Conservation (phyloP, 805 yeast species). For the Candida orba region DNA sequence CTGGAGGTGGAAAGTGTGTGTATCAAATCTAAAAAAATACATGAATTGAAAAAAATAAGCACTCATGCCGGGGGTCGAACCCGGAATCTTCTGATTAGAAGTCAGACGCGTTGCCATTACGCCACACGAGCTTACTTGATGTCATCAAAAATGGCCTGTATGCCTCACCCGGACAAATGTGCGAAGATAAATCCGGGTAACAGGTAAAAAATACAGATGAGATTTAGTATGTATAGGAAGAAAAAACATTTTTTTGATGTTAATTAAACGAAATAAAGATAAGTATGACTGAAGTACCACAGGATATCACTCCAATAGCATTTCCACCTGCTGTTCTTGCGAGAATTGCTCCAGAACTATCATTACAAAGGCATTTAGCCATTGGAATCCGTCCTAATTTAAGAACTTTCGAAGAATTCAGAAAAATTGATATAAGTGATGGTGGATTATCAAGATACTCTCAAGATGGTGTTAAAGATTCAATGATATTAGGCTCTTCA, state of each 20-base stretch:
- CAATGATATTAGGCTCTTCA: constrained; percentile 54
- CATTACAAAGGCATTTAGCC: constrained; percentile 70
- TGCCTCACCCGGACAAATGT: neutral
- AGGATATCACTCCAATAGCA: constrained; percentile 33
- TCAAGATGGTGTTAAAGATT: constrained; percentile 26
- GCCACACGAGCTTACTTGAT: constrained; percentile 10
- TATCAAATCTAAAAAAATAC: no score
- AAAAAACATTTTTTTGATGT: neutral
- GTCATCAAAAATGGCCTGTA: neutral
- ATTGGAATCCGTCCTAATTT: constrained; percentile 71
- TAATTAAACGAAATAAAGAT: neutral
- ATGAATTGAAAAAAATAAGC: constrained; percentile 22
- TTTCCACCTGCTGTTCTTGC: constrained; percentile 82
- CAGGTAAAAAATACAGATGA: no score
- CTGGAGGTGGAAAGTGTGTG: no score
- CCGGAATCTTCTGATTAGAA: constrained; percentile 41
- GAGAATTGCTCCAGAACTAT: constrained; percentile 77
- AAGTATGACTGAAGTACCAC: constrained; percentile 7
- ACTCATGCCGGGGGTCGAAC: constrained; percentile 46
- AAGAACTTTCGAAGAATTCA: constrained; percentile 66
- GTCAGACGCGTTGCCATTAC: constrained; percentile 17
- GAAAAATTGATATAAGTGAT: constrained; percentile 40
- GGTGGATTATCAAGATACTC: constrained; percentile 33
- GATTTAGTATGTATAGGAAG: neutral
- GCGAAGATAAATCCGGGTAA: neutral